phyloP scores from a whole-genome alignment of 805 yeast genomes.

The Pichia pseudocactophila region DNA sequence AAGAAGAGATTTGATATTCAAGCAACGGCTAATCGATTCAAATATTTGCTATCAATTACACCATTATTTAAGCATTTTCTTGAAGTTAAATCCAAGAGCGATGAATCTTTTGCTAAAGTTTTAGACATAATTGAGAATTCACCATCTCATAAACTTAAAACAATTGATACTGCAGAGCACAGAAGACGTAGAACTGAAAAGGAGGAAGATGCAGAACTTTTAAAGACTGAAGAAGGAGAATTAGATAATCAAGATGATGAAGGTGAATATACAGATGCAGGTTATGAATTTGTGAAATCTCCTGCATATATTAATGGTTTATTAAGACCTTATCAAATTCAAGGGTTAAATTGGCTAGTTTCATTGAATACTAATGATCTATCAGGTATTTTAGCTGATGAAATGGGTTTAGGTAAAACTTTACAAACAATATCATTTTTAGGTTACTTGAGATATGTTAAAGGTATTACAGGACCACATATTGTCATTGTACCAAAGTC shows the following conservation, averaged over 20 bases:
- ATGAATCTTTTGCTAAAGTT: slow-evolving; percentile 46
- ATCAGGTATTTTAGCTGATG: slow-evolving; percentile 75
- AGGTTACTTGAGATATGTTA: slow-evolving; percentile 60
- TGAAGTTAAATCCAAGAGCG: slow-evolving; percentile 53
- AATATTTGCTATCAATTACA: slow-evolving; percentile 56
- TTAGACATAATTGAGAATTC: slow-evolving; percentile 30
- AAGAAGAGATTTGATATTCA: slow-evolving; percentile 38
- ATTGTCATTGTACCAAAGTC: slow-evolving; percentile 73
- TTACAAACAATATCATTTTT: slow-evolving; percentile 69
- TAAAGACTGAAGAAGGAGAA: slow-evolving; percentile 42
- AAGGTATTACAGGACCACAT: slow-evolving; percentile 59
- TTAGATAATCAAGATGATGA: slow-evolving; percentile 12
- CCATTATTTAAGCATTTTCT: slow-evolving; percentile 62
- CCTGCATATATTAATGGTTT: slow-evolving; percentile 50
- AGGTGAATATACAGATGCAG: slow-evolving; percentile 16
- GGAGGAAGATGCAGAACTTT: slow-evolving; percentile 70
- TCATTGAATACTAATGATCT: slow-evolving; percentile 57
- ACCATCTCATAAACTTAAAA: slow-evolving; percentile 6
- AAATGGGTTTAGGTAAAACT: slow-evolving; percentile 81
- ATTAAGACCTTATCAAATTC: slow-evolving; percentile 67
- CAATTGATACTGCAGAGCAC: slow-evolving; percentile 22
- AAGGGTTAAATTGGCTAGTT: slow-evolving; percentile 74
- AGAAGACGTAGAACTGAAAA: slow-evolving; percentile 64
- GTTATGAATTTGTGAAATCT: slow-evolving; percentile 41
- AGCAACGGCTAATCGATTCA: slow-evolving; percentile 58